Conservation (phyloP, 176 grass and related monocot species). For the Poa annua region DNA sequence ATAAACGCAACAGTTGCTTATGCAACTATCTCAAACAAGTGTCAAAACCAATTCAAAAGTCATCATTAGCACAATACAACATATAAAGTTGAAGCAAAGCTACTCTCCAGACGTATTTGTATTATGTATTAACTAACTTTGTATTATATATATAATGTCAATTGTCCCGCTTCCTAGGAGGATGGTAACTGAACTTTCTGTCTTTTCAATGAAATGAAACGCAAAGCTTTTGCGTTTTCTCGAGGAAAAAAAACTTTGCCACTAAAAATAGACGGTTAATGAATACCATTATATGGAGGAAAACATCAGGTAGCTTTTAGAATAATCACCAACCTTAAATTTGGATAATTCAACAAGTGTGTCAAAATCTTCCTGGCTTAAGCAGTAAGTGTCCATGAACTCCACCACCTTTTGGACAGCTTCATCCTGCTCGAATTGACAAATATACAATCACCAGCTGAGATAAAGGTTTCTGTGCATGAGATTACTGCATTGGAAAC, state of each 20-base stretch:
- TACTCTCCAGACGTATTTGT: not conserved
- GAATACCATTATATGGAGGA: conserved; percentile 22
- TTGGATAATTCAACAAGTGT: conserved; percentile 93
- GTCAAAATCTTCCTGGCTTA: conserved; percentile 96
- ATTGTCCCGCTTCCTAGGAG: too few relatives aligned
- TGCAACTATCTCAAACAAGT: not conserved
- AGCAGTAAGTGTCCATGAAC: conserved; percentile 95
- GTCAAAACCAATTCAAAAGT: conserved; percentile 30
- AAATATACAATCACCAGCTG: conserved; percentile 34
- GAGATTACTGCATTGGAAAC: conserved; percentile 11
- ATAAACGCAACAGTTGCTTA: conserved; percentile 14
- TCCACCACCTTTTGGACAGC: conserved; percentile 88
- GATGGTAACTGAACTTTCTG: too few relatives aligned
- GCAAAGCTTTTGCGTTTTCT: too few relatives aligned
- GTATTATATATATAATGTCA: too few relatives aligned
- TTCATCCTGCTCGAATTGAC: conserved; percentile 60
- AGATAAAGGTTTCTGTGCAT: not conserved
- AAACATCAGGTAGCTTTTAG: not conserved
- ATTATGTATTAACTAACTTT: too few relatives aligned
- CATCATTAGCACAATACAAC: not conserved
- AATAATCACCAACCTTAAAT: conserved; percentile 74
- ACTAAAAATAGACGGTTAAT: conserved; percentile 24
- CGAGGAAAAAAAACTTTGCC: not conserved
- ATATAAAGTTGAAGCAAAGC: conserved; percentile 5
- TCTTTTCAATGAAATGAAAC: too few relatives aligned